Evolutionary conservation across 2,329 filamentous ascomycete genomes (phyloP), one percentile per base, ranked within the genome.

Genomic region (Fusarium tuaranense): DNA sequence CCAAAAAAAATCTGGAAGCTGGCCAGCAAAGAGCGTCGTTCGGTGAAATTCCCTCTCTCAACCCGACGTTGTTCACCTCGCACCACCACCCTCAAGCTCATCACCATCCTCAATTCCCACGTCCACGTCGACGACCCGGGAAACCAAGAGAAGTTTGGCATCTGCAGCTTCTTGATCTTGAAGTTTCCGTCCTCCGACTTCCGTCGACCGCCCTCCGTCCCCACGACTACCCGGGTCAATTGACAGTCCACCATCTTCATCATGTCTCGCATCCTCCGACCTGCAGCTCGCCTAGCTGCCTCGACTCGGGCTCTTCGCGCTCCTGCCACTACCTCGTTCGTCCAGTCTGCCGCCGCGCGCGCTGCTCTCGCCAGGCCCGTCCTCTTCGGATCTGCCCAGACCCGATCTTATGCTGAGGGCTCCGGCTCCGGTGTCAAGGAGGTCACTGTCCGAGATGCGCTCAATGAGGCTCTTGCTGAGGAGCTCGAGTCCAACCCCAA

Each of bases 381-480:
- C 81, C 80, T 82, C 78, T 83, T 83, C 71, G 82, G 82, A 70
- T 81, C 75, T 69, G 81, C 76, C 62, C 88, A 90, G 84, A 82
- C 85, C 81, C 84, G 88, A 80, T 86, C 87, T 64, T 91, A 90
- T 80, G 88, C 89, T 78, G 87, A 90, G 65, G 84, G 84, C 72
- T 83, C 84, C 46, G 74, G 65, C 74, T 78, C 76, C 76, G 93
- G 92, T 76, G 87, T 88, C 80, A 98, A 98, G 89, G 94, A 98
- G 83, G 95, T 98, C 87, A 98, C 97, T 53, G 97, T 99, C 81
- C 92, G 97, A 87, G 97, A 99, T 83, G 97, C 97, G 70, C 89
- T 99, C 82, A 99, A 99, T 85, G 96, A 99, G 89, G 97, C 97
- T 71, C 92, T 99, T 82, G 95, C 95, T 58, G 97, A 99, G 88